Evolutionary conservation across 768 basidiomycete genomes (phyloP), one percentile per base, ranked within the genome.

Genomic region (Xerocomellus chrysenteron): DNA sequence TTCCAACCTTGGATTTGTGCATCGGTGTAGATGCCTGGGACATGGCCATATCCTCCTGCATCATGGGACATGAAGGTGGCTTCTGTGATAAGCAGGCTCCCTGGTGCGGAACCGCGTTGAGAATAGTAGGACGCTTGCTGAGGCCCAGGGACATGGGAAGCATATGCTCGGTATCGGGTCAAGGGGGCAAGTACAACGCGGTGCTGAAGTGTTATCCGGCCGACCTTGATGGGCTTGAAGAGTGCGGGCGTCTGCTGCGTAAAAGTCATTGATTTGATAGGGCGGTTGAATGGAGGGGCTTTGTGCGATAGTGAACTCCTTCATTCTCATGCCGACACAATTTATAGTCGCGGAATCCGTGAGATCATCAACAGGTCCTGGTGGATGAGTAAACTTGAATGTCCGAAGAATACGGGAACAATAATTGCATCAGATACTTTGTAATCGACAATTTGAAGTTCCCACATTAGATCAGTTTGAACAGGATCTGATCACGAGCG

Each of bases 11-110:
- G 56, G 32, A 78, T 78, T 59, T 92, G 89, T 24, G 79, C 82
- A 3, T 78, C 66, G n/a, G 67, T 82, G 76, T 80, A 89, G 52
- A 89, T 82, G 1, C 88, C 88, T 2, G 88, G 88, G 0, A 80
- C 77, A 52, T 82, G 69, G 2, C 55, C 48, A 41, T 70, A 74
- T 1, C 83, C 85, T 3, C 80, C 82, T 0, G 84, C 83, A 14
- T 76, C 61, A 2, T 17, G 65, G 0, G 80, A 76, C 47, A 88
- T 79, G 50, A 78, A 72, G 2, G 83, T 83, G 0, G 76, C 85
- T 67, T 88, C 85, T 2, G 82, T 69, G 53, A 89, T 76, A 43
- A 84, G 68, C 11, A 87, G 68, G 0, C 80, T 84, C 0, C 85
- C 85, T 0, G 80, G 77, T 0, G 67, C 61, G 35, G 72, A 70